Base-by-base conservation (phyloP, 176 grass and related monocot species). In the Phragmites australis region DNA sequence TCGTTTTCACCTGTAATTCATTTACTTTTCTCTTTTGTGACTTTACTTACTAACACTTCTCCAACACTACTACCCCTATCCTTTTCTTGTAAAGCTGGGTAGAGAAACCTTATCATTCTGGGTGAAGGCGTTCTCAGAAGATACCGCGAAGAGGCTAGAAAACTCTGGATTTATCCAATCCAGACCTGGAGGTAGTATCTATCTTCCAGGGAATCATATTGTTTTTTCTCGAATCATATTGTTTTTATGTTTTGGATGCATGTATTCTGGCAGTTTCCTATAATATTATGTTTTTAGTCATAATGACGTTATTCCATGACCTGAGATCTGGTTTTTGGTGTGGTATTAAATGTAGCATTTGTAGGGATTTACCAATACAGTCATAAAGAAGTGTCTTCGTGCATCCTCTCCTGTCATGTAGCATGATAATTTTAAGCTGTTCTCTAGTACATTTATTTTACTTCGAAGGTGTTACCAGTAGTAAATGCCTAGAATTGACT, bases 81-180 rank as follows among this genome's bases (percentile, higher is more conserved):
- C 8, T 87, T 91, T 85, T 44, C 8, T 87, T 91, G 87, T 91
- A 86, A 86, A 99, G 97, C 88, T 99, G 78, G 88, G 81, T 32
- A 91, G 97, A 55, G 97, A 99, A 91, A 90, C 93, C 52, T 90
- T 99, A 82, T 99, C 97, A 89, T 99, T 99, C 80, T 99, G 97
- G 97, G 97, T 99, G 53, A 99, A 91, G 82, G 97, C 97, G 51
- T 99, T 99, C 86, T 96, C 97, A 47, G 97, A 99, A 87, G 97
- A 99, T 86, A 99, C 97, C 16, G 93, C 97, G 1, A 93, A 93
- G 84, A 95, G 97, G 79, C 93, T 99, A 75, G 90, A 96, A 76
- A 99, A 99, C 79, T 99, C 93, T 26, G 97, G 97, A 68, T 99
- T 99, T 77, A 93, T 99, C 81, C 97, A 99, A 86, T 95, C 84